A percentile compares a stretch with the other conserved stretches of the same genome.
Evolutionary conservation across 768 basidiomycete species (phyloP).

Genomic region (Lactifluus rugatus): DNA sequence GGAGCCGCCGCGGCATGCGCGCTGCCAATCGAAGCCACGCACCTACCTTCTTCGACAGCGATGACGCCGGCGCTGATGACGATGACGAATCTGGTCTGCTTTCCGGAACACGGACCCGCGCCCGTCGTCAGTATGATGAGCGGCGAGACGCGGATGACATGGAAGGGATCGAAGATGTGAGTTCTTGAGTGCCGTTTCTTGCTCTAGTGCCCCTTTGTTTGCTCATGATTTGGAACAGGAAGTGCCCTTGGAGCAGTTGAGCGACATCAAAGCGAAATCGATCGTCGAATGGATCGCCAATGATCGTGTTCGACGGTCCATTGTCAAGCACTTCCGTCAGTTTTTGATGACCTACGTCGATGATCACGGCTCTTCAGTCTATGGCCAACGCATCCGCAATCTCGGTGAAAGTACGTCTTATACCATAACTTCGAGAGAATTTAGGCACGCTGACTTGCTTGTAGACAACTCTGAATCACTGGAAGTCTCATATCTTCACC

Average conservation of each 20-base stretch:
- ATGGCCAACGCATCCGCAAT: slow-evolving; percentile 86
- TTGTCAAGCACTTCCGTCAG: slow-evolving; percentile 85
- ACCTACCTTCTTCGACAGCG: slow-evolving; percentile 82
- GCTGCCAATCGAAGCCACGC: slow-evolving; percentile 73
- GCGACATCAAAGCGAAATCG: slow-evolving; percentile 95
- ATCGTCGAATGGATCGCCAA: slow-evolving; percentile 97
- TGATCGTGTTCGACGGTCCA: slow-evolving; percentile 82
- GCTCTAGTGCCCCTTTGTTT: slow-evolving; percentile 12
- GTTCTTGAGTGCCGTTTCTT: slow-evolving; percentile 23
- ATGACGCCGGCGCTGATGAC: slow-evolving; percentile 65
- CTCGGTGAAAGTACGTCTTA: slow-evolving; percentile 81
- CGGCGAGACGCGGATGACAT: slow-evolving; percentile 82
- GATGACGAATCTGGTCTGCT: slow-evolving; percentile 50
- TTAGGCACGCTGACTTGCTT: slow-evolving; percentile 10
- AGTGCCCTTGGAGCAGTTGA: slow-evolving; percentile 88
- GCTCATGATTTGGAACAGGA: slow-evolving; percentile 42
- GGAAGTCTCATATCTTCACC: slow-evolving; percentile 95
- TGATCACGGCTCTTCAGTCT: slow-evolving; percentile 83
- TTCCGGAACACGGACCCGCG: slow-evolving; percentile 70
- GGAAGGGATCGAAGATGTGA: slow-evolving; percentile 78
- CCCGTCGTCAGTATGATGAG: slow-evolving; percentile 91
- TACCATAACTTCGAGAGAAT: not conserved
- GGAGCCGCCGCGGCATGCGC: slow-evolving; percentile 58
- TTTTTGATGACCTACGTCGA: slow-evolving; percentile 96
- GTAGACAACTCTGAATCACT: slow-evolving; percentile 94